Evolutionary conservation across 108 stramenopile species (phyloP), one percentile per base, ranked within the genome.

Genomic region (Asterionellopsis glacialis): DNA sequence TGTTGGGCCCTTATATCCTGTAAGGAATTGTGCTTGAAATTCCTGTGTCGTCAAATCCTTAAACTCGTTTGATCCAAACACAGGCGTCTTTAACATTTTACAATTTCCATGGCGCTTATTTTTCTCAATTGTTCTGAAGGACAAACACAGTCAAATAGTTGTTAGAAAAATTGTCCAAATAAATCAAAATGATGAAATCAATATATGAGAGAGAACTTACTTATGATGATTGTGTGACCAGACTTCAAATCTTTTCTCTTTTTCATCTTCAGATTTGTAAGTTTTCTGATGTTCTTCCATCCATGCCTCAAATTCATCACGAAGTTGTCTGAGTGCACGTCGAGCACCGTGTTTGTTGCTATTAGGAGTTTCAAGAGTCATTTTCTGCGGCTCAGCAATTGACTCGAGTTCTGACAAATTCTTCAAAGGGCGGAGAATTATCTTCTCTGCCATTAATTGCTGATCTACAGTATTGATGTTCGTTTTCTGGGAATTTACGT

Each of bases 51-150:
- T 76, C 45, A 93, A 71, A 55, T 93, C 92, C 49, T 79, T 69
- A 42, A 93, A 87, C 10, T 75, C 72, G 55, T 82, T 90, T 13
- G 83, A 82, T 0, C 87, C 92, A 83, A 93, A 93, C 26, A 90
- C 83, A 15, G 72, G 71, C 57, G 80, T 77, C 12, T 85, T 83
- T 1, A 85, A 88, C 65, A 93, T 47, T n/a, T 74, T 79, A 62
- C 88, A 93, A 11, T 78, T 82, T 9, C 92, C 92, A 53, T 90
- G 88, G 3, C 69, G 67, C 28, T 72, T 39, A 45, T 93, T 93
- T 57, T 88, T 88, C 28, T 82, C 79, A 0, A 57, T 27, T 41
- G 83, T 90, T 11, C 85, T 83, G 58, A 63, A 24, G 43, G 26
- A 26, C 40, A n/a, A 24, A 27, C n/a, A n/a, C n/a, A n/a, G n/a